Percentiles rank a stretch among this genome's conserved stretches.
These are phyloP conservation scores for Oryza brachyantha DNA, from an alignment of 176 grass and related monocot genomes.

Conservation along the genomic window DNA sequence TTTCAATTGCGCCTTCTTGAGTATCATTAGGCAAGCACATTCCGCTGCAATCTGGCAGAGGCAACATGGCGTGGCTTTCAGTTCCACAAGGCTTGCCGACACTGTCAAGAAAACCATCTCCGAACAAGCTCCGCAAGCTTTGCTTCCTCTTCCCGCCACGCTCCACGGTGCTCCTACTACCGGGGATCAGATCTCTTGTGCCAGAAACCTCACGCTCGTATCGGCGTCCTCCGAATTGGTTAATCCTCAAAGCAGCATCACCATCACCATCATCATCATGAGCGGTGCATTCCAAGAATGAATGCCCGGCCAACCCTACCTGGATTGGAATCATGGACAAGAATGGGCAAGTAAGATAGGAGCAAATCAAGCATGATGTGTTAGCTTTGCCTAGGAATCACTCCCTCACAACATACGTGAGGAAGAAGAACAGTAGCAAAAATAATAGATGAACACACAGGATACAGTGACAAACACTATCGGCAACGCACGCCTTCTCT, in stretches of 20 bases:
- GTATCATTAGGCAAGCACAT: neutral
- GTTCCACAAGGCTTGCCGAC: neutral
- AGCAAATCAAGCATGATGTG: neutral
- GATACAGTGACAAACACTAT: too few relatives aligned
- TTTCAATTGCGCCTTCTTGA: neutral
- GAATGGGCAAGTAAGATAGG: neutral
- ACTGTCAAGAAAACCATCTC: constrained; percentile 29
- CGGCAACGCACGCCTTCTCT: too few relatives aligned
- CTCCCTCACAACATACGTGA: too few relatives aligned
- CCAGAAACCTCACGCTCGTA: neutral
- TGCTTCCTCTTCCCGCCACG: constrained; percentile 45
- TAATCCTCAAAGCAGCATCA: neutral
- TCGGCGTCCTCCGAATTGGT: neutral
- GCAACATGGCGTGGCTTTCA: neutral
- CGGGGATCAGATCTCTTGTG: neutral
- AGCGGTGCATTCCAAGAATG: neutral
- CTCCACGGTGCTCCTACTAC: neutral
- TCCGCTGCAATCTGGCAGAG: neutral
- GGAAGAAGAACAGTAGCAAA: too few relatives aligned
- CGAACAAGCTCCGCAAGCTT: constrained; percentile 37
- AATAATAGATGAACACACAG: too few relatives aligned
- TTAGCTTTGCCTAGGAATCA: too few relatives aligned
- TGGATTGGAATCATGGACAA: neutral
- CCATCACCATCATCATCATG: neutral
- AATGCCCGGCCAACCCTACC: neutral